Evolutionary conservation across 768 basidiomycete genomes (phyloP).

Genomic region (Auriscalpium orientale): DNA sequence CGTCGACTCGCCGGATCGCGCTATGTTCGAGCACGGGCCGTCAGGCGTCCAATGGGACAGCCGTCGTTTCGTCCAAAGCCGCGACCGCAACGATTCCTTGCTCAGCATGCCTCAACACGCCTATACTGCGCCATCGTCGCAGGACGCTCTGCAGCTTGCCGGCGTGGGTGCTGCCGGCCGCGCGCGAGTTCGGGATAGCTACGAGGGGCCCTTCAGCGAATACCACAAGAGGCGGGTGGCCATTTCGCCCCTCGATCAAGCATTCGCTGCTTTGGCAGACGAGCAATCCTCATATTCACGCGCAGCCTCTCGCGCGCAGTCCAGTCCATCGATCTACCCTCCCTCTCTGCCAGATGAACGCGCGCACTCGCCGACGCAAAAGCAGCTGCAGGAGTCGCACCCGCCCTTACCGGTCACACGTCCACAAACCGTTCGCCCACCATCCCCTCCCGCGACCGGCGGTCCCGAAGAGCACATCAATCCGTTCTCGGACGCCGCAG

Average conservation of each 20-base stretch:
- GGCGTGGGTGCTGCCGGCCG: background rate
- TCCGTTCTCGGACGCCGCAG: too few species aligned
- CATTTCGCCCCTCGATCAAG: constrained; percentile 18
- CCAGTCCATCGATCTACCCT: constrained; percentile 19
- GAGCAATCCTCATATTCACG: constrained; percentile 16
- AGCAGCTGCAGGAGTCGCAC: background rate
- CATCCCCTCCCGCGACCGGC: too few species aligned
- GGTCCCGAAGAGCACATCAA: too few species aligned
- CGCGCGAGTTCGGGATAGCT: background rate
- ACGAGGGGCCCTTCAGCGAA: constrained; percentile 16
- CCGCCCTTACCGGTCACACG: background rate
- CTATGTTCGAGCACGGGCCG: background rate
- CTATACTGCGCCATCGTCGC: background rate
- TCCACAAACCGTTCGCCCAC: background rate
- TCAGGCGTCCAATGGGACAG: background rate
- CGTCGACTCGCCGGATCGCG: constrained; percentile 21
- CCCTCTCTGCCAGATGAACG: constrained; percentile 9
- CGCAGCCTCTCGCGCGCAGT: constrained; percentile 5
- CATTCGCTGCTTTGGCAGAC: background rate
- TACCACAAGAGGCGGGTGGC: constrained; percentile 1
- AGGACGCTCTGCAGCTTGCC: constrained; percentile 4
- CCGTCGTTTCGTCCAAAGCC: background rate
- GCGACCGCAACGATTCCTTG: background rate
- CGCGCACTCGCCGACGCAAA: constrained; percentile 7
- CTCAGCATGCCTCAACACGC: background rate